These are phyloP conservation scores for Penicillium bialowiezense DNA, from an alignment of 495 filamentous ascomycete genomes.

Conservation along the genomic window DNA sequence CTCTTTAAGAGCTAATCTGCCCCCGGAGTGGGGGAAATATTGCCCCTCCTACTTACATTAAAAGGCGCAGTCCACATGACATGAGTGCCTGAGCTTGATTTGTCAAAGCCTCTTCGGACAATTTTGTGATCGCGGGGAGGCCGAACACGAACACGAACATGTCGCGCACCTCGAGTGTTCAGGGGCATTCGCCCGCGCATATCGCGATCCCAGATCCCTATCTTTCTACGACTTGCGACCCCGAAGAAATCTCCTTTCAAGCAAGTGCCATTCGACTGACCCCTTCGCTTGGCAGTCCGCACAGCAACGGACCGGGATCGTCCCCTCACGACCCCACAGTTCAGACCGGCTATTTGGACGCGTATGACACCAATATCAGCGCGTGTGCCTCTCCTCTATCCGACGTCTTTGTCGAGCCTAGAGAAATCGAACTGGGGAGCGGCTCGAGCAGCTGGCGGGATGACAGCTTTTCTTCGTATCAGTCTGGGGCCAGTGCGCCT, in stretches of 20 bases:
- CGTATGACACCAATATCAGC: slow-evolving; percentile 7
- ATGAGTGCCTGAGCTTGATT: background rate
- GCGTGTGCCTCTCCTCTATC: slow-evolving; percentile 12
- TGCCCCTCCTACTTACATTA: too few species aligned
- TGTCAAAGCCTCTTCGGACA: background rate
- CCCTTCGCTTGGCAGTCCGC: slow-evolving; percentile 21
- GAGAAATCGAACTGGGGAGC: slow-evolving; percentile 17
- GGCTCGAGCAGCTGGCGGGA: slow-evolving; percentile 6
- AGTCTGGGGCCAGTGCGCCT: background rate
- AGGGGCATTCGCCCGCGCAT: slow-evolving; percentile 19
- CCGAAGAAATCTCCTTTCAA: slow-evolving; percentile 37
- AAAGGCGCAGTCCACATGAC: too few species aligned
- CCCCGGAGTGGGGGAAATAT: too few species aligned
- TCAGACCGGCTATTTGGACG: slow-evolving; percentile 12
- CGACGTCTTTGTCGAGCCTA: slow-evolving; percentile 13
- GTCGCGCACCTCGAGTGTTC: slow-evolving; percentile 19
- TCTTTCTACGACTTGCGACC: slow-evolving; percentile 38
- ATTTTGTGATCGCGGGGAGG: background rate
- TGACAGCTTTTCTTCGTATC: slow-evolving; percentile 5
- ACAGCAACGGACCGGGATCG: slow-evolving; percentile 3
- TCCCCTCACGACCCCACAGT: slow-evolving; percentile 16
- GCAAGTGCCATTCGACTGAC: slow-evolving; percentile 36
- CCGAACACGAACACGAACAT: slow-evolving; percentile 11
- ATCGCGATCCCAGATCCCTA: slow-evolving; percentile 32
- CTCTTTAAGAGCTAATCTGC: background rate